A percentile compares a stretch with the other conserved stretches of the same genome.
These are phyloP conservation scores for Aspergillus luchuensis DNA, from an alignment of 2,329 filamentous ascomycete genomes.

Conservation along the genomic window DNA sequence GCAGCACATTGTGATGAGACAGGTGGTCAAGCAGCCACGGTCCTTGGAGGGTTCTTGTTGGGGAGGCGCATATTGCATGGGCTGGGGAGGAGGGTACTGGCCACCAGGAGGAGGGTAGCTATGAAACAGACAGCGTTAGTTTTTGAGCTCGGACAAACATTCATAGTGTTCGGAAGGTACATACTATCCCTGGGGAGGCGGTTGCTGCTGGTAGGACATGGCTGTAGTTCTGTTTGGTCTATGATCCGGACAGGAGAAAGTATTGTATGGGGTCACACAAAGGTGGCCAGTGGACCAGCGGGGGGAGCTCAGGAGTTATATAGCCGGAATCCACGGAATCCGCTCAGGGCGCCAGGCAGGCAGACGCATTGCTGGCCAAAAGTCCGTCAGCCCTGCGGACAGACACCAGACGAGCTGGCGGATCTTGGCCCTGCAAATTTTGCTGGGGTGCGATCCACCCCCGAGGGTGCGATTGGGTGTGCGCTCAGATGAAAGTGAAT, in stretches of 20 bases:
- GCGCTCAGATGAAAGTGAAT: neutral
- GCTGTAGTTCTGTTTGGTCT: neutral
- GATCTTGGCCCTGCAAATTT: conserved; percentile 2
- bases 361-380: neutral
- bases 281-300: neutral
- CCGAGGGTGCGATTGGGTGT: neutral
- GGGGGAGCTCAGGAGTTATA: neutral
- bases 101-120: conserved; percentile 19
- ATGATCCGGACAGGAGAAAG: neutral
- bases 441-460: conserved; percentile 3
- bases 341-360: neutral
- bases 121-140: neutral
- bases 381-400: conserved; percentile 6
- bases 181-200: conserved; percentile 10
- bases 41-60: conserved; percentile 19
- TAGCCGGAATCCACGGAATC: neutral
- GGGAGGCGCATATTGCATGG: conserved; percentile 23
- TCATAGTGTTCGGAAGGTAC: neutral
- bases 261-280: neutral
- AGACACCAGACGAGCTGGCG: neutral
- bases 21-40: conserved; percentile 23
- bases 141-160: too few relatives aligned
- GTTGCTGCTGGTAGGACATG: conserved; percentile 8
- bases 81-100: conserved; percentile 12
- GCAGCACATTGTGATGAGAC: conserved; percentile 25